Conservation (phyloP, 225 moss, liverwort and hornwort genomes). For the Climacium dendroides region DNA sequence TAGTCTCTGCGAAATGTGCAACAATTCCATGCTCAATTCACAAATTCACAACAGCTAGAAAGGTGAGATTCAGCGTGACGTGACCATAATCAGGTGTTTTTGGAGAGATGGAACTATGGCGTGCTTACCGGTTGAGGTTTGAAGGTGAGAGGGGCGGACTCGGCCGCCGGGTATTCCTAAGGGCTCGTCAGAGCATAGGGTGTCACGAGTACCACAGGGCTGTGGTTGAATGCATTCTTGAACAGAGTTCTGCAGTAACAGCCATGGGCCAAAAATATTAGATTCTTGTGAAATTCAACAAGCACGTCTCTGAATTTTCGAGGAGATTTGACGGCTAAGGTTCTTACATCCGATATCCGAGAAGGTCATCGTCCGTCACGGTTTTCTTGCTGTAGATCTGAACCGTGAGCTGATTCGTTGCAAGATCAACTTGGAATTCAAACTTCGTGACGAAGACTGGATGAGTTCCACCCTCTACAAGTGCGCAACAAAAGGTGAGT, state of each 20-base stretch:
- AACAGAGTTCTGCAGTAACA: neutral
- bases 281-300: neutral
- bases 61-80: neutral
- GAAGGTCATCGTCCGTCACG: neutral
- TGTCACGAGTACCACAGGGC: neutral
- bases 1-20: neutral
- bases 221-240: neutral
- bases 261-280: neutral
- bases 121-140: neutral
- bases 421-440: neutral
- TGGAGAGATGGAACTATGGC: neutral
- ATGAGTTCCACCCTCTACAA: slow-evolving; percentile 8
- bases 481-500: neutral
- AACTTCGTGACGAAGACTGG: slow-evolving; percentile 4
- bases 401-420: neutral
- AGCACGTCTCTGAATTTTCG: neutral
- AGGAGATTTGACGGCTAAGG: neutral
- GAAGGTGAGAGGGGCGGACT: slow-evolving; percentile 15
- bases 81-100: neutral
- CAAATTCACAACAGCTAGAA: neutral
- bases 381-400: neutral
- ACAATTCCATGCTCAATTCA: neutral
- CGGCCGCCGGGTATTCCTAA: slow-evolving; percentile 2
- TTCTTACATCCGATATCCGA: slow-evolving; percentile 12
- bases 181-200: neutral